Conservation (phyloP, 306 rosid genomes). For the Cicer judaicum region DNA sequence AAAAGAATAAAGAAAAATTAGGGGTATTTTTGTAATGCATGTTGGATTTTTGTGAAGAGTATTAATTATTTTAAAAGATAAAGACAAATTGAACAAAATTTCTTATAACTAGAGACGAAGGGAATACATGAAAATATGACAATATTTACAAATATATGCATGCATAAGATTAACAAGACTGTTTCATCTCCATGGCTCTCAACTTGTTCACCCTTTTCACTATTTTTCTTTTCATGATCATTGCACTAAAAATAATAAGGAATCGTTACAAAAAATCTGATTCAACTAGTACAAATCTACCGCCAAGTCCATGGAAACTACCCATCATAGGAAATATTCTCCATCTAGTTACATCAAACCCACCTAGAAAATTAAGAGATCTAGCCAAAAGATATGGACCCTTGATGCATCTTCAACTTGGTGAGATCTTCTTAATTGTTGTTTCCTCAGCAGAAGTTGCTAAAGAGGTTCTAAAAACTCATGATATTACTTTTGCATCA, state of each 20-base stretch:
- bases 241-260: background rate
- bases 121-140: too few relatives aligned
- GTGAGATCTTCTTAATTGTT: slow-evolving; percentile 19
- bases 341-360: slow-evolving; percentile 14
- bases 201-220: background rate
- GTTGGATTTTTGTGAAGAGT: too few relatives aligned
- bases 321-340: background rate
- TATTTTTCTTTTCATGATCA: background rate
- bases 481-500: slow-evolving; percentile 42
- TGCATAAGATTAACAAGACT: too few relatives aligned
- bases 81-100: too few relatives aligned
- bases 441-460: slow-evolving; percentile 48
- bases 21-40: too few relatives aligned
- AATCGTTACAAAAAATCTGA: background rate
- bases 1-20: too few relatives aligned
- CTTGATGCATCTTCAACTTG: slow-evolving; percentile 45
- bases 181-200: background rate
- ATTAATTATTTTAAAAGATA: too few relatives aligned
- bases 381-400: slow-evolving; percentile 45
- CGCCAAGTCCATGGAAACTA: too few relatives aligned
- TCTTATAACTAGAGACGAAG: too few relatives aligned
- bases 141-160: too few relatives aligned
- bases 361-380: slow-evolving; percentile 36
- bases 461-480: slow-evolving; percentile 42
- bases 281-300: too few relatives aligned